These are phyloP conservation scores for Pythium rishiriense DNA, from an alignment of 352 stramenopile species.

Conservation along the genomic window DNA sequence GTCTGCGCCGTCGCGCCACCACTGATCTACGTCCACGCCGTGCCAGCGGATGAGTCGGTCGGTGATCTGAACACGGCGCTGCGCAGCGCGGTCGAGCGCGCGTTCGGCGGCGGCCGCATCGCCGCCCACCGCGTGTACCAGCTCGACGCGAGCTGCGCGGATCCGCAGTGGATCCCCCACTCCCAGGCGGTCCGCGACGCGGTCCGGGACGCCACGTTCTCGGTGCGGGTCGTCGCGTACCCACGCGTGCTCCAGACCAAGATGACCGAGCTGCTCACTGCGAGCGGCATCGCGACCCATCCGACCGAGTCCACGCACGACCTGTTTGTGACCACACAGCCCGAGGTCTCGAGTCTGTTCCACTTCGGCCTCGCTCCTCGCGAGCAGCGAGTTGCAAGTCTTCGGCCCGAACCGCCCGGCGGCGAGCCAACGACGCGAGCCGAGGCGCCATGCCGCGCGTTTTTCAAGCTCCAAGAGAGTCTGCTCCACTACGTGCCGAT, in stretches of 20 bases:
- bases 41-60: background rate
- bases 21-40: conserved; percentile 32
- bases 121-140: conserved; percentile 52
- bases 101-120: conserved; percentile 38
- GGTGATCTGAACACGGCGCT: conserved; percentile 15
- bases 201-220: conserved; percentile 8
- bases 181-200: conserved; percentile 8
- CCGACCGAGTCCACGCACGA: conserved; percentile 50
- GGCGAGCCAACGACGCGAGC: conserved; percentile 20
- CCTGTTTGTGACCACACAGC: conserved; percentile 40
- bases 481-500: conserved; percentile 33
- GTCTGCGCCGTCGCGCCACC: conserved; percentile 24
- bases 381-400: background rate
- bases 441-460: conserved; percentile 47
- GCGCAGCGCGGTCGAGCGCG: background rate
- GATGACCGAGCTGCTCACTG: conserved; percentile 34
- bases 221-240: conserved; percentile 28
- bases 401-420: too few species aligned
- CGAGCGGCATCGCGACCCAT: conserved; percentile 35
- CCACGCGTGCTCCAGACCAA: conserved; percentile 38
- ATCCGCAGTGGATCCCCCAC: conserved; percentile 44
- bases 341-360: conserved; percentile 30
- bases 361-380: conserved; percentile 37
- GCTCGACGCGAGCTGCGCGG: conserved; percentile 41
- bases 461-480: conserved; percentile 58